Conservation (phyloP, 225 moss, liverwort and hornwort genomes). For the Straminergon stramineum region DNA sequence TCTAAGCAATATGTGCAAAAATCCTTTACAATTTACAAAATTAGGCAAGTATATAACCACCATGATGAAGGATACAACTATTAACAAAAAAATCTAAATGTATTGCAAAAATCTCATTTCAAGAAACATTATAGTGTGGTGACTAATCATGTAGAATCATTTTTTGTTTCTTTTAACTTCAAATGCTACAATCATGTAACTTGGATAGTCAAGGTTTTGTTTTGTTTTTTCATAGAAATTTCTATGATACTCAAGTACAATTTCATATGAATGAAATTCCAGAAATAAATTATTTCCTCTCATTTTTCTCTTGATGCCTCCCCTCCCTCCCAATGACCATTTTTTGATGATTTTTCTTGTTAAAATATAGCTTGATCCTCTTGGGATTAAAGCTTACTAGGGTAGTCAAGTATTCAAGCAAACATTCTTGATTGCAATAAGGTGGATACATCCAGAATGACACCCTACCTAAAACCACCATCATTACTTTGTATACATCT, state of each 20-base stretch:
- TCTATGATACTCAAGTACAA: rapidly evolving
- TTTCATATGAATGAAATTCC: too few species aligned
- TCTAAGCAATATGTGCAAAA: rapidly evolving
- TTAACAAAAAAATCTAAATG: background rate
- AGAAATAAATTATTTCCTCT: background rate
- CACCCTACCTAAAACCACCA: too few species aligned
- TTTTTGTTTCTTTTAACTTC: background rate
- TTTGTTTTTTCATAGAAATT: too few species aligned
- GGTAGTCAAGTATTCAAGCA: background rate
- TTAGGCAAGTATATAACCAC: background rate
- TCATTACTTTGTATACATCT: too few species aligned
- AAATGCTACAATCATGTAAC: background rate
- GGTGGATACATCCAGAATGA: too few species aligned
- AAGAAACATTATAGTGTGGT: background rate
- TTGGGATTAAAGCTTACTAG: background rate
- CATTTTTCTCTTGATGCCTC: background rate
- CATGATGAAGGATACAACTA: background rate
- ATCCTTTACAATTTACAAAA: background rate
- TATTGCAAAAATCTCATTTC: background rate
- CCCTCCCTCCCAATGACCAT: rapidly evolving
- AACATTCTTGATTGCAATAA: too few species aligned
- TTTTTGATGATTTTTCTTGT: background rate
- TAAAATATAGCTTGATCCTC: rapidly evolving
- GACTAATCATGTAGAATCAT: background rate
- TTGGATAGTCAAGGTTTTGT: rapidly evolving